These are phyloP conservation scores for Trichomonas gallinae DNA, from an alignment of 208 protist species.

Conservation along the genomic window DNA sequence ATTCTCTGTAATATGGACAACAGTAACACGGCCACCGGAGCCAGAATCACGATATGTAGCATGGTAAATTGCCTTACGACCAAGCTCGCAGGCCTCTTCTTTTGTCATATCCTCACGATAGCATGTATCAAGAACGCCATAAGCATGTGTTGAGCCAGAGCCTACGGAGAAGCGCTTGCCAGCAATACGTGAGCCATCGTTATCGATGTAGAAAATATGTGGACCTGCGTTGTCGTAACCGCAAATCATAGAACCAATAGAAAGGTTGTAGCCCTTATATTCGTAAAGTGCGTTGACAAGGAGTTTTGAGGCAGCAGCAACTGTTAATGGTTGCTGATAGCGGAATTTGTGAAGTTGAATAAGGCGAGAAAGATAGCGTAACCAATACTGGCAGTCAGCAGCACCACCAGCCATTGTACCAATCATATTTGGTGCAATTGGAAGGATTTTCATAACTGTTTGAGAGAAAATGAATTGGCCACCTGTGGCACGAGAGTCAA, in stretches of 20 bases:
- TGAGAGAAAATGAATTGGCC: conserved; percentile 93
- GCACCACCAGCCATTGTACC: conserved; percentile 99
- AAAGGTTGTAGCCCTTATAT: conserved; percentile 88
- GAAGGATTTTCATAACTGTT: conserved; percentile 98
- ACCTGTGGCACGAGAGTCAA: conserved; percentile 94
- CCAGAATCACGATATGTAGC: conserved; percentile 94
- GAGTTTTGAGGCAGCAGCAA: conserved; percentile 96
- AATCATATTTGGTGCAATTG: conserved; percentile 83
- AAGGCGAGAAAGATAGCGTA: conserved; percentile 65
- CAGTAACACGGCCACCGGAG: conserved; percentile 72
- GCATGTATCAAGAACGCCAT: conserved; percentile 85
- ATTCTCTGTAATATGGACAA: conserved; percentile 15
- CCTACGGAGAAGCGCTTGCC: conserved; percentile 92
- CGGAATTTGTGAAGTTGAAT: conserved; percentile 17
- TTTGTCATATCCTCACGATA: conserved; percentile 52
- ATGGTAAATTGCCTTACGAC: conserved; percentile 90
- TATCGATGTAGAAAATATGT: conserved; percentile 96
- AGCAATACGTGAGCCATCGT: conserved; percentile 90
- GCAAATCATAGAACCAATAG: conserved; percentile 66
- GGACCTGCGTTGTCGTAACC: conserved; percentile 56
- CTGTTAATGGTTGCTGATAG: conserved; percentile 45
- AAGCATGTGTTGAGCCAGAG: conserved; percentile 97
- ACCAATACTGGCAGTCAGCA: conserved; percentile 98
- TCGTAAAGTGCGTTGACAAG: conserved; percentile 92
- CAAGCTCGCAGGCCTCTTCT: conserved; percentile 91